Evolutionary conservation across 345 rosid genomes (phyloP), one percentile per base, ranked within the genome.

Genomic region (Eucalyptus decipiens): DNA sequence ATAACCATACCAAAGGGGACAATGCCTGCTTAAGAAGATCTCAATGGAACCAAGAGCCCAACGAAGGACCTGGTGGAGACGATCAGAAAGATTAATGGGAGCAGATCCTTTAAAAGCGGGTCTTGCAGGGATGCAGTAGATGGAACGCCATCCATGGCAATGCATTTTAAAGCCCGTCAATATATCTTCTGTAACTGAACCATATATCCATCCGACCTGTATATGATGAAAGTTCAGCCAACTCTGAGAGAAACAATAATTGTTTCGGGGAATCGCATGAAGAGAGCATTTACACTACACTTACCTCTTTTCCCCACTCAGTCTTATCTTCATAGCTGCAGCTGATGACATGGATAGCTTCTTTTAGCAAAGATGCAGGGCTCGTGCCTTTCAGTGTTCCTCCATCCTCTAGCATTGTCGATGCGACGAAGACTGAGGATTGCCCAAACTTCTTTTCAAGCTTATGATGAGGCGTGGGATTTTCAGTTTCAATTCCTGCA

Each of bases 261-360:
- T 32, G 43, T 48, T 86, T 18, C 42, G 3, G 87, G 8, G 37
- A 86, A 52, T 15, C 6, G 15, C 34, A 85, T 30, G 62, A 86
- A 86, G 43, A 18, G 65, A 86, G 56, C 19, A 51, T 11, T 32
- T 49, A 40, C 34, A 30, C 42, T 45, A 40, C 54, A 67, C 89
- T 91, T 92, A 95, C 97, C 96, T 95, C 97, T 93, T 94, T 96
- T 83, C 98, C 97, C 98, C 98, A 96, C 89, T 96, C 95, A 62
- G 96, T 94, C 91, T 92, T 93, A 87, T 94, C 96, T 93, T 96
- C 97, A 3, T 95, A 95, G 81, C 95, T 94, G 72, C 97, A 94
- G 89, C 96, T 92, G 87, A 95, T 95, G 88, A 94, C 98, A 90
- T 96, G 98, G 89, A 95, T 94, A 43, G 96, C 97, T 93, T 96